Base-by-base conservation (phyloP, 306 rosid genomes). In the Prunus salicina region DNA sequence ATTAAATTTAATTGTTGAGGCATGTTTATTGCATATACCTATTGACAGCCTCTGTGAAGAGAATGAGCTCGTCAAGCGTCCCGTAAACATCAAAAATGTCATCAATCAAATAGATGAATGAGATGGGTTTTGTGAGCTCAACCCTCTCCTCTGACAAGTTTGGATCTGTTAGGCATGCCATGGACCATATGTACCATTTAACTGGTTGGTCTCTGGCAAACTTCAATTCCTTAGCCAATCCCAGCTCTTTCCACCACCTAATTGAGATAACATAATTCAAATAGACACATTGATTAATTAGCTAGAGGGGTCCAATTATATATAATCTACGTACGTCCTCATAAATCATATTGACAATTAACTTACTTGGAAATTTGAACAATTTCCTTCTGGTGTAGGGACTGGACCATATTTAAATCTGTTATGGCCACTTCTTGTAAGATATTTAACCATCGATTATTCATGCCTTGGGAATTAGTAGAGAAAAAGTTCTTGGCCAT, bases 51-150 rank as follows among this genome's bases (percentile, higher is more conserved):
- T 93, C 82, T 0, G 94, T 87, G 81, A 90, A 86, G 41, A 84
- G 84, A 55, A 80, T 73, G 81, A 91, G 89, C 55, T 93, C 89
- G 9, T 87, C 81, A 2, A 80, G 73, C 1, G 85, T 78, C n/a
- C 97, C 93, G 58, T 87, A 88, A 3, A 90, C 77, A 74, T 93
- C 93, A 22, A 80, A 93, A 72, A 87, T 81, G 60, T 92, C 97
- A 71, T 92, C 96, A 2, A 93, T 73, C 41, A 93, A 51, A 62
- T 89, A 90, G 57, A 93, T 71, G 63, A 93, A 78, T 41, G 96
- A 78, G 49, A 93, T 85, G 63, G 91, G 74, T 70, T 93, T 90
- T 76, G 94, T 84, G 49, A 93, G 90, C 71, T 87, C 90, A 77
- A 93, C 5, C 73, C 96, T 89, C 80, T 87, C 81, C 61, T 87